A percentile compares a stretch with the other conserved stretches of the same genome.
Evolutionary conservation across 1,284 basidiomycete species (phyloP).

Genomic region (Leccinum discolor): DNA sequence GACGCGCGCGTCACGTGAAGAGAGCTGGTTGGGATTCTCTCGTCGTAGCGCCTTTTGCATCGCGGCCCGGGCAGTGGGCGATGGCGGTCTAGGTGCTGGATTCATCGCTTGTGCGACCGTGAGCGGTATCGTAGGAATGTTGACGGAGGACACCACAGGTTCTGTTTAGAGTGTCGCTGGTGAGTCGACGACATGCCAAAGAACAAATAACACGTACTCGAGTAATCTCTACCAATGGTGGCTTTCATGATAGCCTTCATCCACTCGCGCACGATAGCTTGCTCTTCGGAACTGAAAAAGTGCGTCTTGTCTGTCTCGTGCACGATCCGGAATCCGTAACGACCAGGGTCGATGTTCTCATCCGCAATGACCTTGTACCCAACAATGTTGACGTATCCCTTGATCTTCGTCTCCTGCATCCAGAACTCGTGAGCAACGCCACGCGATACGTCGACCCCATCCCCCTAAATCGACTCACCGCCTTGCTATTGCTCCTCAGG

Average conservation of each 20-base stretch:
- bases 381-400: conserved; percentile 91
- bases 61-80: conserved; percentile 84
- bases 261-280: conserved; percentile 87
- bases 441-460: neutral
- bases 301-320: conserved; percentile 90
- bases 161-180: conserved; percentile 42
- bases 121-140: conserved; percentile 95
- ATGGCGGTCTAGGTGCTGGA: conserved; percentile 92
- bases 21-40: conserved; percentile 90
- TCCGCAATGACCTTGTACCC: conserved; percentile 96
- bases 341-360: conserved; percentile 89
- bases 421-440: conserved; percentile 4
- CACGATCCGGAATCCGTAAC: conserved; percentile 94
- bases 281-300: conserved; percentile 91
- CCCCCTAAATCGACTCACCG: conserved; percentile 46
- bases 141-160: conserved; percentile 95
- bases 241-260: conserved; percentile 99
- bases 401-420: conserved; percentile 86
- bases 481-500: conserved; percentile 67
- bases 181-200: neutral
- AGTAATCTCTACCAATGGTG: conserved; percentile 92
- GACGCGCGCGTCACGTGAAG: conserved; percentile 82
- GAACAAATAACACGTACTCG: conserved; percentile 53
- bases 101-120: conserved; percentile 96
- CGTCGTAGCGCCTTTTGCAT: conserved; percentile 87